These are phyloP conservation scores for Akanthomyces uredinophilus DNA, from an alignment of 2,329 filamentous ascomycete species.

Conservation along the genomic window DNA sequence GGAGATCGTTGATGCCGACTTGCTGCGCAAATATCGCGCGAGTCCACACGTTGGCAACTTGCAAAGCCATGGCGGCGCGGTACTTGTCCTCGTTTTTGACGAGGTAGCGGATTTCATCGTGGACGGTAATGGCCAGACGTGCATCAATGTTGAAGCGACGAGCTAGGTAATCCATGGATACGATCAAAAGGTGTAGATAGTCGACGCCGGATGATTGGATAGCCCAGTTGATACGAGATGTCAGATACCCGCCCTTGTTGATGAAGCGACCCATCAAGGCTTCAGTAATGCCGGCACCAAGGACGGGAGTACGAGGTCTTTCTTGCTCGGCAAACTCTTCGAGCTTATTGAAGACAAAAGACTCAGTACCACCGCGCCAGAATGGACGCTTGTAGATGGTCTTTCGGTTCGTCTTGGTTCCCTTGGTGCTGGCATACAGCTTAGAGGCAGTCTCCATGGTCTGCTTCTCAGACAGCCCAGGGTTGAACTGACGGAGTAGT, in stretches of 20 bases:
- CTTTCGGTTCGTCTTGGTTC: constrained; percentile 74
- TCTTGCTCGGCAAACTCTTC: constrained; percentile 98
- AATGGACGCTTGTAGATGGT: constrained; percentile 69
- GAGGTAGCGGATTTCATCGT: constrained; percentile 95
- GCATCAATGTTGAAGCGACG: constrained; percentile 80
- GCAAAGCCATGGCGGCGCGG: constrained; percentile 82
- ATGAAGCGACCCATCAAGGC: constrained; percentile 86
- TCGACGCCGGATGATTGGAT: constrained; percentile 97
- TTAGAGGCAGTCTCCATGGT: constrained; percentile 71
- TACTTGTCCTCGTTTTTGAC: constrained; percentile 84
- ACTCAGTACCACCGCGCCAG: constrained; percentile 95
- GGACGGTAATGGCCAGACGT: constrained; percentile 86
- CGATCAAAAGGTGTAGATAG: constrained; percentile 89
- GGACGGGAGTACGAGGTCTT: constrained; percentile 79
- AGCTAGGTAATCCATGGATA: constrained; percentile 90
- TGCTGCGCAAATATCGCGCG: constrained; percentile 96
- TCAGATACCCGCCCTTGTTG: constrained; percentile 86
- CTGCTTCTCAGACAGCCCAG: constrained; percentile 70
- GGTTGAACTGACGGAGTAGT: constrained; percentile 89
- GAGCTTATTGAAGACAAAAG: constrained; percentile 95
- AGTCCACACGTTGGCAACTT: constrained; percentile 94
- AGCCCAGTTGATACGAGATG: constrained; percentile 96
- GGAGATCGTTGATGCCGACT: constrained; percentile 90
- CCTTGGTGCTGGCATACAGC: constrained; percentile 86
- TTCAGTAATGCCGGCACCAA: constrained; percentile 94